Evolutionary conservation across 192 early-diverging fungal species (phyloP), one percentile per base, ranked within the genome.

Genomic region (Entomortierella parvispora): DNA sequence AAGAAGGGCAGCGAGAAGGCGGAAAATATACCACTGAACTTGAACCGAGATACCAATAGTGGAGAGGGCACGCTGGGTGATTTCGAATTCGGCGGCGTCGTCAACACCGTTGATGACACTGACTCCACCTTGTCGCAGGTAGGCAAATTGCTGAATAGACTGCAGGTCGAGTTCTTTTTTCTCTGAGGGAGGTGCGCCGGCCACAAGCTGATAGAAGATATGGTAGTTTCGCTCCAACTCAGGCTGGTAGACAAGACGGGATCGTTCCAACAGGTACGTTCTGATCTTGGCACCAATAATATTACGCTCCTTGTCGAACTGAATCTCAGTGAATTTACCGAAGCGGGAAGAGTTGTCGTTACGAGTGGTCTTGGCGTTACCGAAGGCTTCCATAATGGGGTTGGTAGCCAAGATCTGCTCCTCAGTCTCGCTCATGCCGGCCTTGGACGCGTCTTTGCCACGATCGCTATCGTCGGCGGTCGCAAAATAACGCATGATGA

Each of bases 321-420:
- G 84, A 70, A 99, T 97, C 81, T 88, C 62, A 68, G 57, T 81
- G 55, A 97, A 99, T 87, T 99, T 99, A 62, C 97, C 97, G 77
- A 99, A 99, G 23, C 97, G 92, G 50, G 96, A 98, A 61, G 88
- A 90, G 86, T 99, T 99, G 85, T 99, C 97, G 86, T 99, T 99
- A 77, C 97, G 85, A 8, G 97, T 98, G 12, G 97, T 99, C 81
- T 99, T 99, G 32, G 97, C 96, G 83, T 99, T 99, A 69, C 97
- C 97, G 78, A 99, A 99, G 49, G 97, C 92, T 89, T 99, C 97
- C 87, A 98, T 96, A 75, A 99, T 97, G 12, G 97, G 97, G 84
- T 99, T 99, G 43, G 96, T 99, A 4, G 97, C 89, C 60, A 95
- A 70, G 60, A 95, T 92, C 83, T 92, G 90, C 68, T 95, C 91